Base-by-base conservation (phyloP, 163 green algal genomes). In the Chloromonas sp. region DNA sequence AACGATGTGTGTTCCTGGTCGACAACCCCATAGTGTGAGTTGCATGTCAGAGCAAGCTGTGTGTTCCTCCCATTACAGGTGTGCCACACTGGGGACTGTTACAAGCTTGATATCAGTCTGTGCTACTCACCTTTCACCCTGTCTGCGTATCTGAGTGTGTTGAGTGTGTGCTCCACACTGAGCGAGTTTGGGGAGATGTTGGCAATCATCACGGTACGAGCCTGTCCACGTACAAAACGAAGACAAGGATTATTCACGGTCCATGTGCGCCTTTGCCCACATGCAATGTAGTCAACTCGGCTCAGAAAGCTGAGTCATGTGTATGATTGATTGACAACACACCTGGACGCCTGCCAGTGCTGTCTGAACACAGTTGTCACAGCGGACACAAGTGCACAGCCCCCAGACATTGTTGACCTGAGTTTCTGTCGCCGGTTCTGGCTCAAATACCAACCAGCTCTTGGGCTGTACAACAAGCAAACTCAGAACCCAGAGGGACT, bases 131-230 rank as follows among this genome's bases (percentile, higher is more conserved):
- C 95, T 87, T 98, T 98, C 60, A 98, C 97, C 2, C 97, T 91
- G 89, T 99, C 96, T 3, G 97, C 96, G 87, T 99, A 99, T 58
- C 97, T 91, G 85, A 99, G 93, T 15, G 97, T 99, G 89, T 99
- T 99, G 80, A 99, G 94, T 2, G 97, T 99, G 92, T 99, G 96
- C 92, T 99, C 97, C 84, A 97, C 98, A 61, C 90, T 97, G 11
- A 83, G 85, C 3, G 87, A 91, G 84, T 92, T 96, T 57, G 97
- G 97, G 1, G 94, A 98, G 82, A 99, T 95, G 88, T 98, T 98
- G 61, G 97, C 97, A 82, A 99, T 98, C 97, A 99, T 99, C 61
- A 99, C 97, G 0, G 97, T 99, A 78, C 95, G 91, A 0, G 95
- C 95, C 36, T 36, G 36, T 36, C 36, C 36, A 36, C 36, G 36